phyloP scores from a whole-genome alignment of 225 moss, liverwort and hornwort species.

The Rhytidiadelphus loreus region DNA sequence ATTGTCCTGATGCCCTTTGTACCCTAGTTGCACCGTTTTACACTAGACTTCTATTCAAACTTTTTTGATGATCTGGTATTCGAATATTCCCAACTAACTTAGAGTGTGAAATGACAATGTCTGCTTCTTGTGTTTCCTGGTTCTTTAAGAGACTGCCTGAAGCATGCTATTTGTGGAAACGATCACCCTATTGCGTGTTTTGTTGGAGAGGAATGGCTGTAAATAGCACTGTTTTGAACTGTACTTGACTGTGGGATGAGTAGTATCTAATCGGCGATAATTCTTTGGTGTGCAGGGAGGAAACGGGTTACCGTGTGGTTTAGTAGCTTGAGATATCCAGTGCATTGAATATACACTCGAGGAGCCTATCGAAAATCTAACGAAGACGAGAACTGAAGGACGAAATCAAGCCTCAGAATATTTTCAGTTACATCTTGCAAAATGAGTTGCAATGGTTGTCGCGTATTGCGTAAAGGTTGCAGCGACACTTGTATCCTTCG shows the following conservation, averaged over 20 bases:
- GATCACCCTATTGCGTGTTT: neutral
- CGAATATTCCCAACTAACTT: neutral
- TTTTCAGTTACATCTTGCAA: neutral
- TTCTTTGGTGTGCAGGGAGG: conserved; percentile 17
- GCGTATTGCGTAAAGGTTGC: conserved; percentile 69
- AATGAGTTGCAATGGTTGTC: conserved; percentile 85
- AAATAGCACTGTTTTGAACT: neutral
- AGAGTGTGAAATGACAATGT: neutral
- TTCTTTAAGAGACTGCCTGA: neutral
- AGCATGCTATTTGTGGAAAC: neutral
- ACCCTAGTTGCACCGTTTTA: neutral
- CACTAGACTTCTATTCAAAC: neutral
- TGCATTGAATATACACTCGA: neutral
- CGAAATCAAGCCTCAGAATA: neutral
- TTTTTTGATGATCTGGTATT: neutral
- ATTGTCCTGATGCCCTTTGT: neutral
- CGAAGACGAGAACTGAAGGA: neutral
- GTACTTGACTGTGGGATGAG: neutral
- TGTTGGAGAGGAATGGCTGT: neutral
- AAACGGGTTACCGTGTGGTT: conserved; percentile 30
- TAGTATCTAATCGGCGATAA: neutral
- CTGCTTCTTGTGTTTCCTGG: neutral
- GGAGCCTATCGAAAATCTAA: neutral
- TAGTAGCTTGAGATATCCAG: neutral
- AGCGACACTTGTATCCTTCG: conserved; percentile 58